Evolutionary conservation across 768 basidiomycete species (phyloP).

Genomic region (Pseudohyphozyma bogoriensis): DNA sequence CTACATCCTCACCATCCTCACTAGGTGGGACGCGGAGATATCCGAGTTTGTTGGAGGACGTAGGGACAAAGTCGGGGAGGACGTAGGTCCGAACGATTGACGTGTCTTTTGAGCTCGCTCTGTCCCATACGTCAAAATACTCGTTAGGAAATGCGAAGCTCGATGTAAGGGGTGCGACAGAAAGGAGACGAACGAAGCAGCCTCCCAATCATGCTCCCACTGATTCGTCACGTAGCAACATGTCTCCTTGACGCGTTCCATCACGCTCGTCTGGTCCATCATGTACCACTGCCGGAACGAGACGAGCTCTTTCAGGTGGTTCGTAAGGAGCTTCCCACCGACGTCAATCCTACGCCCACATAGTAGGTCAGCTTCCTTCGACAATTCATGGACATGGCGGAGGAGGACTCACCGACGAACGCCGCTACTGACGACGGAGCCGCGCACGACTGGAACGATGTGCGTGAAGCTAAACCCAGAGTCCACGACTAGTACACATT

Average conservation of each 20-base stretch:
- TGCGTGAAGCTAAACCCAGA: constrained; percentile 92
- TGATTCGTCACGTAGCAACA: constrained; percentile 72
- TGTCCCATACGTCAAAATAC: neutral
- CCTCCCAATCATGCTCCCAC: constrained; percentile 64
- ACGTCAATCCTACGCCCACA: constrained; percentile 63
- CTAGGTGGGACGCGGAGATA: constrained; percentile 41
- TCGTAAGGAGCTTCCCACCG: constrained; percentile 89
- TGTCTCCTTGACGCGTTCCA: constrained; percentile 82
- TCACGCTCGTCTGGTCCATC: constrained; percentile 92
- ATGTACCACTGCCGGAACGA: constrained; percentile 97
- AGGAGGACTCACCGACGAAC: constrained; percentile 60
- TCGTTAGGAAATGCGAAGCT: neutral
- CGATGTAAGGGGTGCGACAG: neutral
- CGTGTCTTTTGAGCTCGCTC: neutral
- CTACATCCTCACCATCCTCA: neutral
- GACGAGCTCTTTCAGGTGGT: constrained; percentile 84
- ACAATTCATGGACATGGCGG: no score
- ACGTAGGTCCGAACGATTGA: constrained; percentile 76
- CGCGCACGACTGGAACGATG: constrained; percentile 69
- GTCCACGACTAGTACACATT: constrained; percentile 75
- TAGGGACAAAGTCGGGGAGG: constrained; percentile 65
- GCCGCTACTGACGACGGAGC: constrained; percentile 63
- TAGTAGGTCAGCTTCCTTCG: no score
- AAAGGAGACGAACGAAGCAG: constrained; percentile 54
- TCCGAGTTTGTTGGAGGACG: constrained; percentile 42